These are phyloP conservation scores for Tricholoma terreum DNA, from an alignment of 768 basidiomycete genomes.

Conservation along the genomic window DNA sequence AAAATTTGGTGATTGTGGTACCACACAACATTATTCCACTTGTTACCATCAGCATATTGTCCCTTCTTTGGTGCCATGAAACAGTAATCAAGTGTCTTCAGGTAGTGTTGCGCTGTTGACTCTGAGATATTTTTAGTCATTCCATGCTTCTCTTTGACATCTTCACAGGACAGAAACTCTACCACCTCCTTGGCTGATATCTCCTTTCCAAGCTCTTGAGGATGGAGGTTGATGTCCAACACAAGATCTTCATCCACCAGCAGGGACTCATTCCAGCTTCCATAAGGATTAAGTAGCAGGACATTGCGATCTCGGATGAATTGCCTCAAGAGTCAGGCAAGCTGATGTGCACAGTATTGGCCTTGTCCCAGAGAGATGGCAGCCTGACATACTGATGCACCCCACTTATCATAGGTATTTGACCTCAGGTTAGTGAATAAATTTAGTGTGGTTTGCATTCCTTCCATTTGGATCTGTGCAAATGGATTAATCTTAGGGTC, in stretches of 20 bases:
- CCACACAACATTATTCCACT: slow-evolving; percentile 30
- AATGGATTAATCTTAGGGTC: slow-evolving; percentile 5
- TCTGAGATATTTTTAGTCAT: not conserved
- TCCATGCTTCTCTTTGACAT: slow-evolving; percentile 20
- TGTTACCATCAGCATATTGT: slow-evolving; percentile 21
- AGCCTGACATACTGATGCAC: slow-evolving; percentile 4
- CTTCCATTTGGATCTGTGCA: not conserved
- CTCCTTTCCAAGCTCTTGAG: slow-evolving; percentile 21
- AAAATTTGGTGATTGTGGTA: slow-evolving; percentile 26
- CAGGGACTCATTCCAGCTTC: slow-evolving; percentile 23
- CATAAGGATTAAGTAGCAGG: slow-evolving; percentile 25
- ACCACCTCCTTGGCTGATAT: slow-evolving; percentile 21
- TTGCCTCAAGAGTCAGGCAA: slow-evolving; percentile 3
- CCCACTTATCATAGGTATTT: slow-evolving; percentile 3
- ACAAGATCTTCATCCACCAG: slow-evolving; percentile 29
- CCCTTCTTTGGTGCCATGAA: slow-evolving; percentile 7
- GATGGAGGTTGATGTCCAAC: slow-evolving; percentile 19
- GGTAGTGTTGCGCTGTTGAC: slow-evolving; percentile 3
- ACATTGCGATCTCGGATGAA: slow-evolving; percentile 16
- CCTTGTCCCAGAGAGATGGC: not conserved
- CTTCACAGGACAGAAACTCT: slow-evolving; percentile 15
- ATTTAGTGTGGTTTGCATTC: slow-evolving; percentile 7
- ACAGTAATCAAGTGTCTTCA: slow-evolving; percentile 12
- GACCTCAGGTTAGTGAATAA: slow-evolving; percentile 3
- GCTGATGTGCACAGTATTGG: not conserved